Evolutionary conservation across 2,329 filamentous ascomycete species (phyloP).

Genomic region (Eurotiales sp.): DNA sequence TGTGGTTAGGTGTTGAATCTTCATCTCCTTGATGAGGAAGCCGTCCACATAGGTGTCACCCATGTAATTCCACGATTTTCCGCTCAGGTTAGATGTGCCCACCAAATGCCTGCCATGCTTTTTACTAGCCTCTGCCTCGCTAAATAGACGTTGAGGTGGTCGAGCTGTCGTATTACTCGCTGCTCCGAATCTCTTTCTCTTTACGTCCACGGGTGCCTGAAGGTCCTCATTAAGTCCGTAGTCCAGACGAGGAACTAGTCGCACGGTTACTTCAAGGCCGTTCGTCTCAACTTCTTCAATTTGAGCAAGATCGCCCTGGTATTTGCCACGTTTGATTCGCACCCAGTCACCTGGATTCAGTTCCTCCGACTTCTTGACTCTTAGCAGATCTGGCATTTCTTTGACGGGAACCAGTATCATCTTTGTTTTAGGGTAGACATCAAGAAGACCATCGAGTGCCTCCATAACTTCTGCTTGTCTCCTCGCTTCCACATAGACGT

Average conservation of each 20-base stretch:
- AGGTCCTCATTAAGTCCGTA: slow-evolving; percentile 85
- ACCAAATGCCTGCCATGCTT: slow-evolving; percentile 65
- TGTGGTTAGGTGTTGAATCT: slow-evolving; percentile 77
- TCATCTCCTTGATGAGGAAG: slow-evolving; percentile 90
- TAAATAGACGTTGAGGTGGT: slow-evolving; percentile 87
- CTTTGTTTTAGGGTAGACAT: slow-evolving; percentile 84
- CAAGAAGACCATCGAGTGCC: slow-evolving; percentile 77
- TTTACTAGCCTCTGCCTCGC: slow-evolving; percentile 87
- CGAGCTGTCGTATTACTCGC: slow-evolving; percentile 56
- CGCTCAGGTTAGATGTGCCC: slow-evolving; percentile 50
- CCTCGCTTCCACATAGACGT: slow-evolving; percentile 90
- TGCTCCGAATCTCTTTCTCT: slow-evolving; percentile 69
- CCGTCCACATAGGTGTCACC: slow-evolving; percentile 89
- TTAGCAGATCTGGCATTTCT: slow-evolving; percentile 94
- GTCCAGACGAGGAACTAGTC: slow-evolving; percentile 84
- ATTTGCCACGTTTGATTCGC: slow-evolving; percentile 75
- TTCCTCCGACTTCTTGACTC: slow-evolving; percentile 79
- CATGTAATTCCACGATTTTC: slow-evolving; percentile 77
- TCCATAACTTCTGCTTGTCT: slow-evolving; percentile 80
- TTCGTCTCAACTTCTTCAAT: slow-evolving; percentile 91
- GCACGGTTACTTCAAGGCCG: slow-evolving; percentile 80
- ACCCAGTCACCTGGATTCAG: slow-evolving; percentile 89
- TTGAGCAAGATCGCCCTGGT: slow-evolving; percentile 85
- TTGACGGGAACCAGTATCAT: slow-evolving; percentile 89
- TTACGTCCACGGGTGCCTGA: slow-evolving; percentile 55